These are phyloP conservation scores for Neophaeococcomyces aloes DNA, from an alignment of 2,329 filamentous ascomycete genomes.

Conservation along the genomic window DNA sequence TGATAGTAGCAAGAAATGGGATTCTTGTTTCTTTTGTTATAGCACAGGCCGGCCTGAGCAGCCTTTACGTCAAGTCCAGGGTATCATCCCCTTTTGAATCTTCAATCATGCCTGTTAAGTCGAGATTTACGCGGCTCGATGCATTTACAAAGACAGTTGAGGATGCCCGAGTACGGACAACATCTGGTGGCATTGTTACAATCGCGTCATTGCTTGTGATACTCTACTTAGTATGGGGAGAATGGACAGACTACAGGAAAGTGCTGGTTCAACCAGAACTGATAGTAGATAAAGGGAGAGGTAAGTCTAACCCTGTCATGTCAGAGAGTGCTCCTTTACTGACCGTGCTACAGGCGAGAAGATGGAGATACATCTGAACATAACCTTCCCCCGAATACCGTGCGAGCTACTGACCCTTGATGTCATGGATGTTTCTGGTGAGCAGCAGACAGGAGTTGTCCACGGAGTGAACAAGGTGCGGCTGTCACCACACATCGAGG, in stretches of 20 bases:
- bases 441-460: slow-evolving; percentile 87
- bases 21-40: not conserved
- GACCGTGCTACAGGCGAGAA: slow-evolving; percentile 58
- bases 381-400: slow-evolving; percentile 85
- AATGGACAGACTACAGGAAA: slow-evolving; percentile 88
- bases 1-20: not conserved
- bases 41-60: slow-evolving; percentile 7
- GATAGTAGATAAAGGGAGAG: slow-evolving; percentile 92
- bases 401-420: slow-evolving; percentile 94
- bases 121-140: slow-evolving; percentile 89
- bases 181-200: slow-evolving; percentile 88
- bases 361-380: slow-evolving; percentile 98
- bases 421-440: slow-evolving; percentile 97
- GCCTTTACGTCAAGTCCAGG: not conserved
- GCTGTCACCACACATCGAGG: slow-evolving; percentile 59
- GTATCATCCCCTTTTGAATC: slow-evolving; percentile 16
- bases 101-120: slow-evolving; percentile 68
- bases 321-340: slow-evolving; percentile 5
- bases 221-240: slow-evolving; percentile 79
- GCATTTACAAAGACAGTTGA: slow-evolving; percentile 99
- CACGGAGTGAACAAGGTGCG: slow-evolving; percentile 90
- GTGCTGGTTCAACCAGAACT: slow-evolving; percentile 82
- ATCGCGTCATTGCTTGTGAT: slow-evolving; percentile 82
- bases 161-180: slow-evolving; percentile 91
- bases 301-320: slow-evolving; percentile 37